Evolutionary conservation across 1,284 basidiomycete genomes (phyloP).

Genomic region (Rhodotorula sp.): DNA sequence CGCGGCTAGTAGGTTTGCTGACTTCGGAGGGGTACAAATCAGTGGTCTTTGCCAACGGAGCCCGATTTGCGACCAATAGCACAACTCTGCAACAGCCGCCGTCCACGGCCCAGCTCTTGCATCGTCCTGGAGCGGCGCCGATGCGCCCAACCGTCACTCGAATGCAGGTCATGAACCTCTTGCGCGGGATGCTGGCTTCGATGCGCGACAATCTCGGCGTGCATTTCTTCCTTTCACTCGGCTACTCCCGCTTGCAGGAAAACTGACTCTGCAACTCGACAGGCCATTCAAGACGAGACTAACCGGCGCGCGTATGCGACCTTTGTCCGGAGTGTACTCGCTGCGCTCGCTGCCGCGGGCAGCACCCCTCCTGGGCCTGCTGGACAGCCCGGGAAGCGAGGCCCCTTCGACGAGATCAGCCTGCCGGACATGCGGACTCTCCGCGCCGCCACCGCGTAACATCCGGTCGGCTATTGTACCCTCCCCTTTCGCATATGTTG

Average conservation of each 20-base stretch:
- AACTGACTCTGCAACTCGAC: background rate
- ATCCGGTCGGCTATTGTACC: background rate
- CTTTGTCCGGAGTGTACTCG: constrained; percentile 10
- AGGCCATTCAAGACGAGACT: constrained; percentile 23
- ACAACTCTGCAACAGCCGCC: background rate
- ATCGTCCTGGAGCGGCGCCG: background rate
- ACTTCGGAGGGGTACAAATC: background rate
- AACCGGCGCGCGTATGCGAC: constrained; percentile 10
- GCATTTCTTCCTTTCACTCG: background rate
- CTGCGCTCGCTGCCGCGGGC: constrained; percentile 2
- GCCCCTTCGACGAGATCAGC: constrained; percentile 20
- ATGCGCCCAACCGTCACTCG: background rate
- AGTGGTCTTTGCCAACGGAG: constrained; percentile 28
- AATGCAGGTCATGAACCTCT: constrained; percentile 21
- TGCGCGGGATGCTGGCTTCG: constrained; percentile 32
- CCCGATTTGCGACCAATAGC: background rate
- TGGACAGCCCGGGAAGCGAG: background rate
- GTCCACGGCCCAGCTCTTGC: constrained; percentile 12
- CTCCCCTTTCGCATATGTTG: no score
- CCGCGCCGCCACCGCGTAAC: background rate
- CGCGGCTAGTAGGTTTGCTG: no score
- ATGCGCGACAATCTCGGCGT: constrained; percentile 39
- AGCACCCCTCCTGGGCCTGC: background rate
- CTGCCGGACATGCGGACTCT: constrained; percentile 19
- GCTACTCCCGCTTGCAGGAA: background rate